Percentiles rank a stretch among this genome's conserved stretches.
These are phyloP conservation scores for Nothomitra cinnamomea DNA, from an alignment of 2,329 filamentous ascomycete genomes.

Conservation along the genomic window DNA sequence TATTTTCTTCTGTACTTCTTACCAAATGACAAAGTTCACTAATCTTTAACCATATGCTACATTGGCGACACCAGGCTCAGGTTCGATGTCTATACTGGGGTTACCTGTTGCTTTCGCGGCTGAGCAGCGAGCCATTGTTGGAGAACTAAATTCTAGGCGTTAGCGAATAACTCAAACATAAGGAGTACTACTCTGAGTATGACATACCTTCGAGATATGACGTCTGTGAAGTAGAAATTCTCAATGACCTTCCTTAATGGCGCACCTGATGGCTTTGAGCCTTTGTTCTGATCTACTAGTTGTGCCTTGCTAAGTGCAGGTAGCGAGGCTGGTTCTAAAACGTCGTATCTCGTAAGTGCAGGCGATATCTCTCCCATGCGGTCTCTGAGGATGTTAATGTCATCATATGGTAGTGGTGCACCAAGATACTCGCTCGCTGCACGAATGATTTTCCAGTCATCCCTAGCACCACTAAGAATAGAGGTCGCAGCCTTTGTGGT, in stretches of 20 bases:
- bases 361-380: constrained; percentile 93
- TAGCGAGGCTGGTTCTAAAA: constrained; percentile 67
- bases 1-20: neutral
- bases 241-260: constrained; percentile 75
- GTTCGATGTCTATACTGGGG: constrained; percentile 14
- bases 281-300: constrained; percentile 92
- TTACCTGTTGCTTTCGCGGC: constrained; percentile 60
- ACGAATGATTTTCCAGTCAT: constrained; percentile 98
- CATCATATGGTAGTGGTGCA: constrained; percentile 64
- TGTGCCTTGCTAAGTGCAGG: constrained; percentile 75
- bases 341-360: constrained; percentile 73
- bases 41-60: neutral
- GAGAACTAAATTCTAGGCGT: constrained; percentile 44
- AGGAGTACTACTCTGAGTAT: constrained; percentile 4
- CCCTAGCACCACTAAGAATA: constrained; percentile 73
- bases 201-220: constrained; percentile 81
- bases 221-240: constrained; percentile 97
- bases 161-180: neutral
- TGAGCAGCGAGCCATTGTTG: constrained; percentile 95
- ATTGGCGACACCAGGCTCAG: constrained; percentile 4
- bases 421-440: constrained; percentile 84
- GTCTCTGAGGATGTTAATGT: constrained; percentile 74
- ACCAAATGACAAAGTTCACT: neutral
- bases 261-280: constrained; percentile 50
- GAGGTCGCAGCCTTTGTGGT: constrained; percentile 81